phyloP scores from a whole-genome alignment of 768 basidiomycete species.

The Daedaleopsis nitida region DNA sequence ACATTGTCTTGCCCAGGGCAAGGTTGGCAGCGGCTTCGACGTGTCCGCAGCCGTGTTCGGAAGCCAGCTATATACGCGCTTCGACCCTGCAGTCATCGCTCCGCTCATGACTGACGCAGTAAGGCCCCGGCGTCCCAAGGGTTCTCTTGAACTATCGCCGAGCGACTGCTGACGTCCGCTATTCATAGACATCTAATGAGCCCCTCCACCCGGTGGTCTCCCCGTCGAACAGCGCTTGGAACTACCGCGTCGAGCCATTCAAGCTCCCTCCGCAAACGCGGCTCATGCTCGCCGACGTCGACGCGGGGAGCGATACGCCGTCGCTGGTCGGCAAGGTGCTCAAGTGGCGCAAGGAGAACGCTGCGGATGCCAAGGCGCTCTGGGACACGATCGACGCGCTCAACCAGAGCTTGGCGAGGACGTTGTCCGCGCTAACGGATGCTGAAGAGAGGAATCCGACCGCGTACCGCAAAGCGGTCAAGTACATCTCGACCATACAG shows the following conservation, averaged over 20 bases:
- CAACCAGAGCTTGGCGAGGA: slow-evolving; percentile 60
- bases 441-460: slow-evolving; percentile 48
- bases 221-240: slow-evolving; percentile 73
- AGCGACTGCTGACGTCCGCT: background rate
- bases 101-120: slow-evolving; percentile 63
- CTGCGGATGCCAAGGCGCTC: slow-evolving; percentile 56
- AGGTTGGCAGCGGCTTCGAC: slow-evolving; percentile 97
- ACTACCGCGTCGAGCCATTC: slow-evolving; percentile 68
- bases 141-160: background rate
- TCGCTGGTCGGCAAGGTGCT: slow-evolving; percentile 90
- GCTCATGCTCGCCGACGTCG: slow-evolving; percentile 92
- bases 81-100: slow-evolving; percentile 71
- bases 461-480: slow-evolving; percentile 58
- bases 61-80: slow-evolving; percentile 90
- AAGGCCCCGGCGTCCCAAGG: slow-evolving; percentile 29
- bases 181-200: background rate
- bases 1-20: slow-evolving; percentile 96
- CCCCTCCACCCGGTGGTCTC: slow-evolving; percentile 56
- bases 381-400: slow-evolving; percentile 67
- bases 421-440: slow-evolving; percentile 52
- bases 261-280: slow-evolving; percentile 81
- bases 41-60: slow-evolving; percentile 93
- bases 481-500: slow-evolving; percentile 62
- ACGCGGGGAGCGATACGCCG: slow-evolving; percentile 95
- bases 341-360: slow-evolving; percentile 78